Conservation (phyloP, 129 eudicot species). For the Erigeron canadensis region DNA sequence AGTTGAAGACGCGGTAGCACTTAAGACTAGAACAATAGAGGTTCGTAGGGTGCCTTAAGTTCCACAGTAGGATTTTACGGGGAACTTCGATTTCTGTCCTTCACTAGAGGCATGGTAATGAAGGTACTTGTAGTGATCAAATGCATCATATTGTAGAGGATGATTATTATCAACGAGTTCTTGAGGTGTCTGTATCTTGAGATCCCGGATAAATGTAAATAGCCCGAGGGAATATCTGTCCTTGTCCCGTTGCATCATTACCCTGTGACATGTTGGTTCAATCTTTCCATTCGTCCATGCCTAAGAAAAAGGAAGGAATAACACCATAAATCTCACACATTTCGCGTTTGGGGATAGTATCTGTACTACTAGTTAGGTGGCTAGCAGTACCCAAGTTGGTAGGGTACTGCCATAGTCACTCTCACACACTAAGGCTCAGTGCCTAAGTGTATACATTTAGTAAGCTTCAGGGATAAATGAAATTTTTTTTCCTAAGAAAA, state of each 20-base stretch:
- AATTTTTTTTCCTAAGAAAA: too few relatives aligned
- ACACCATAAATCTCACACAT: not conserved
- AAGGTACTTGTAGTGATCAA: constrained; percentile 6
- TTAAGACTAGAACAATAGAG: too few relatives aligned
- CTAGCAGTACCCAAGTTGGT: too few relatives aligned
- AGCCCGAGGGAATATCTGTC: not conserved
- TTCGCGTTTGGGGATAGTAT: too few relatives aligned
- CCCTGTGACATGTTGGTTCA: not conserved
- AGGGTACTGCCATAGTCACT: too few relatives aligned
- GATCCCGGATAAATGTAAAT: not conserved
- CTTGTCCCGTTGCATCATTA: not conserved
- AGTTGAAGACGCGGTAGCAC: too few relatives aligned
- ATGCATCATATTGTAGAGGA: not conserved
- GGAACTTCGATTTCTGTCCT: not conserved
- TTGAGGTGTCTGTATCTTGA: not conserved
- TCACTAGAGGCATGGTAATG: not conserved
- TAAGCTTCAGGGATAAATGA: too few relatives aligned
- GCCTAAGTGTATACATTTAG: too few relatives aligned
- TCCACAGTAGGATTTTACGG: not conserved
- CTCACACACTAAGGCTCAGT: too few relatives aligned
- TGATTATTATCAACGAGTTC: constrained; percentile 5
- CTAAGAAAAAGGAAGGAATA: not conserved
- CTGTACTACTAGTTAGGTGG: too few relatives aligned
- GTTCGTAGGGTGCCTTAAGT: too few relatives aligned
- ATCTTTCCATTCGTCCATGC: constrained; percentile 15